Evolutionary conservation across 495 filamentous ascomycete species (phyloP), one percentile per base, ranked within the genome.

Genomic region (Gamarada debralockiae): DNA sequence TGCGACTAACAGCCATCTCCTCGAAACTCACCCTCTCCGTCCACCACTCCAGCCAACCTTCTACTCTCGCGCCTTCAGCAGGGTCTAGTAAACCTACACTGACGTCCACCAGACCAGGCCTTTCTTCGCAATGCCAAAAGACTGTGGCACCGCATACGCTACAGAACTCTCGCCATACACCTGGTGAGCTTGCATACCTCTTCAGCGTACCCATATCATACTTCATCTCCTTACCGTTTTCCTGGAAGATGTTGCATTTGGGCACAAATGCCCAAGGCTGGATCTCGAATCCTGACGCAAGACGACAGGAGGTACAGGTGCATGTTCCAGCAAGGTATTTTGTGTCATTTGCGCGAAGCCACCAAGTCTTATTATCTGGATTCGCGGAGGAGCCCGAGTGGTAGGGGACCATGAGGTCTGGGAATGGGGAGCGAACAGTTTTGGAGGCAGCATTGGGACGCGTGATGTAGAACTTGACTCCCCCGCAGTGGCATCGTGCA

Each of bases 251-350:
- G 56, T 87, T 84, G 8, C 66, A 63, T 44, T 74, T 75, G 3
- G 84, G 84, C 14, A 87, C 65, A 53, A 88, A 89, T 0, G 81
- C 74, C 84, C 86, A 90, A 8, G 73, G 64, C 54, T 86, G 81
- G 45, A 85, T 77, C 41, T 88, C 84, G 61, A 82, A 84, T 2
- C 86, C 86, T 3, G 77, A 77, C 3, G 69, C 65, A 9, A 80
- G 64, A 22, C 85, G 78, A 65, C 86, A 90, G 2, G 78, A 78
- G 3, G 62, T 66, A 64, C 86, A 89, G 0, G 74, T 73, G 61
- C 86, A 89, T n/a, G 77, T 76, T 3, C 83, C 84, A 8, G 82
- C 78, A 2, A 85, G 67, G 65, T 82, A 89, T 40, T 70, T 77
- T n/a, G 53, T 63, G 24, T 57, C 47, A 25, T 55, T 50, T 13